Conservation (phyloP, 306 rosid genomes). For the Begonia fuchsioides region DNA sequence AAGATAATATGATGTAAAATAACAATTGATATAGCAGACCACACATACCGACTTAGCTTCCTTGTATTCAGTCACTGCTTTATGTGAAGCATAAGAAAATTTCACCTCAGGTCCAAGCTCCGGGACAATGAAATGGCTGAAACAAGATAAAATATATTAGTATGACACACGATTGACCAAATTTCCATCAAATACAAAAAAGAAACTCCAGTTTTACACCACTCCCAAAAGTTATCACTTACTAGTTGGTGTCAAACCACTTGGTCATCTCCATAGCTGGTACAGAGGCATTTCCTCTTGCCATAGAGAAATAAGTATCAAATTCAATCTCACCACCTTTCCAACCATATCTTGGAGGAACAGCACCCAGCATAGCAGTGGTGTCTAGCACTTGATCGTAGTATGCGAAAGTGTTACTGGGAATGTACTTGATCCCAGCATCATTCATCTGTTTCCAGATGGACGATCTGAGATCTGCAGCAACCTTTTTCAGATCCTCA, state of each 20-base stretch:
- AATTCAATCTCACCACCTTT: slow-evolving; percentile 55
- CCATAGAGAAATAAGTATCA: slow-evolving; percentile 73
- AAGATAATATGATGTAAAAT: too few species aligned
- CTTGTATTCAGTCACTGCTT: slow-evolving; percentile 66
- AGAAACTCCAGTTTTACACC: background rate
- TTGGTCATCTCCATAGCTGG: slow-evolving; percentile 92
- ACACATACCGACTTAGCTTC: slow-evolving; percentile 82
- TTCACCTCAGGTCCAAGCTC: slow-evolving; percentile 69
- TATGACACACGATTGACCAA: background rate
- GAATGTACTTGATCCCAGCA: slow-evolving; percentile 57
- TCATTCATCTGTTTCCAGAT: slow-evolving; percentile 77
- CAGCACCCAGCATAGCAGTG: slow-evolving; percentile 80
- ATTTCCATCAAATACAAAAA: slow-evolving; percentile 3
- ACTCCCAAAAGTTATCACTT: slow-evolving; percentile 13
- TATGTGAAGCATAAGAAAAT: slow-evolving; percentile 71
- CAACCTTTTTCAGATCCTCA: slow-evolving; percentile 42
- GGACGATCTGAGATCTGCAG: slow-evolving; percentile 43
- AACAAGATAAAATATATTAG: too few species aligned
- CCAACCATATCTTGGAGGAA: slow-evolving; percentile 67
- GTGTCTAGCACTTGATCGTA: slow-evolving; percentile 79
- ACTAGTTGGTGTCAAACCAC: slow-evolving; percentile 83
- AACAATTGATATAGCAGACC: too few species aligned
- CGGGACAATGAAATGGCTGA: slow-evolving; percentile 84
- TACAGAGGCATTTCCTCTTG: slow-evolving; percentile 60
- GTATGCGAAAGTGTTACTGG: slow-evolving; percentile 76